Percentiles rank a stretch among this genome's conserved stretches.
These are phyloP conservation scores for Cercospora brassicicola DNA, from an alignment of 2,329 filamentous ascomycete species.

Conservation along the genomic window DNA sequence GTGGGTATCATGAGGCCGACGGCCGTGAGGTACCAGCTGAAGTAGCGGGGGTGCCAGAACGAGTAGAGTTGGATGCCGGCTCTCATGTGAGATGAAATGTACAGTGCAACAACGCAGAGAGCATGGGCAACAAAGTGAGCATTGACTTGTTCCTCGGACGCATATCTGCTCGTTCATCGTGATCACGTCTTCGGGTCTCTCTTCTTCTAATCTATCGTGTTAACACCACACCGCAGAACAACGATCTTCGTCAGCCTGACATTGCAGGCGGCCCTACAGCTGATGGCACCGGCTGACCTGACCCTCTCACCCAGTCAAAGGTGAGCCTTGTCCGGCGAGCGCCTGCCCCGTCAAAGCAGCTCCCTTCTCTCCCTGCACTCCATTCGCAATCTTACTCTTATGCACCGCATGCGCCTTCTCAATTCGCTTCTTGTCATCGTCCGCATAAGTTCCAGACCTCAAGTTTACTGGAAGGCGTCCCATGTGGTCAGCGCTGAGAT, in stretches of 20 bases:
- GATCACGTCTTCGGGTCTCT: not conserved
- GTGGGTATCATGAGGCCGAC: not conserved
- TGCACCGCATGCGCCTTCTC: constrained; percentile 15
- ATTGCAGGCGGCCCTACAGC: not conserved
- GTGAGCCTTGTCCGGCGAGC: constrained; percentile 3
- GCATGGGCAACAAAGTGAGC: not conserved
- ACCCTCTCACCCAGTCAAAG: not conserved
- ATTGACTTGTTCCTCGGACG: not conserved
- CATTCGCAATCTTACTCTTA: constrained; percentile 9
- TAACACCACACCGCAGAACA: not conserved
- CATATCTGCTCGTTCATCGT: not conserved
- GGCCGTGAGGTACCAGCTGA: not conserved
- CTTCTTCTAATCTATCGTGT: not conserved
- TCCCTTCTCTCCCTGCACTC: constrained; percentile 7
- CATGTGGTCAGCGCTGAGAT: constrained; percentile 2
- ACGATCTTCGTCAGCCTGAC: not conserved
- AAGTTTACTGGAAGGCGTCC: constrained; percentile 18
- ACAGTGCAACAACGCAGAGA: not conserved
- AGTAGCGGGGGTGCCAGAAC: not conserved
- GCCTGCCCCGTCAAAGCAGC: constrained; percentile 12
- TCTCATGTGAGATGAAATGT: not conserved
- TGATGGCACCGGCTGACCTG: not conserved
- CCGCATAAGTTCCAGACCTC: constrained; percentile 18
- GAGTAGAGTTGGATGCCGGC: not conserved
- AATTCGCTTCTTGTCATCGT: constrained; percentile 17